These are phyloP conservation scores for Taphrina populina DNA, from an alignment of 1,139 yeast genomes.

Conservation along the genomic window DNA sequence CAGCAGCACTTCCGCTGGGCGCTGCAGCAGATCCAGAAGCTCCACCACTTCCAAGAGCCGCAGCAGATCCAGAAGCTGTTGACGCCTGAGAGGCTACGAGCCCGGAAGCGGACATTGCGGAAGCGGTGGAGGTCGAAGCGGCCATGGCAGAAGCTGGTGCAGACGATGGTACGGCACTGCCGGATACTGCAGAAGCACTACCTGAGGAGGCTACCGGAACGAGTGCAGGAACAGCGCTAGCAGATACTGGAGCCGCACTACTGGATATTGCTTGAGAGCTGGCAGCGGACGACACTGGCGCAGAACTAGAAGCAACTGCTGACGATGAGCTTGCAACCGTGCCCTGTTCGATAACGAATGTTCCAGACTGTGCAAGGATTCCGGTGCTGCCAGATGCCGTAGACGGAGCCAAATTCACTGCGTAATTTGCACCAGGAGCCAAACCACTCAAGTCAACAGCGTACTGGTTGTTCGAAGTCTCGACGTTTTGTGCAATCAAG, in stretches of 20 bases:
- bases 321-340: neutral
- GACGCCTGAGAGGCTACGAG: neutral
- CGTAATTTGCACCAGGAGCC: constrained; percentile 26
- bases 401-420: constrained; percentile 20
- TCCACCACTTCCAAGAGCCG: neutral
- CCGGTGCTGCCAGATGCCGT: constrained; percentile 17
- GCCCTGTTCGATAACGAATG: constrained; percentile 20
- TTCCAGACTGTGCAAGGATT: constrained; percentile 30
- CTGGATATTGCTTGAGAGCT: neutral
- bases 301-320: neutral
- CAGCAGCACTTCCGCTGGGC: constrained; percentile 1
- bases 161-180: neutral
- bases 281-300: neutral
- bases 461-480: constrained; percentile 5
- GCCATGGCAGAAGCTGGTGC: constrained; percentile 1
- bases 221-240: neutral
- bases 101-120: neutral
- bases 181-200: neutral
- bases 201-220: neutral
- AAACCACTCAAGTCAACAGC: constrained; percentile 16
- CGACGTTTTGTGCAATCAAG: constrained; percentile 17
- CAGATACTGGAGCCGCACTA: constrained; percentile 3
- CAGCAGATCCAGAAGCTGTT: constrained; percentile 5
- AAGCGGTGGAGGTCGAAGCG: neutral
- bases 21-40: constrained; percentile 6